These are phyloP conservation scores for Nannochloris sp. DNA, from an alignment of 139 green algal genomes.

Conservation along the genomic window DNA sequence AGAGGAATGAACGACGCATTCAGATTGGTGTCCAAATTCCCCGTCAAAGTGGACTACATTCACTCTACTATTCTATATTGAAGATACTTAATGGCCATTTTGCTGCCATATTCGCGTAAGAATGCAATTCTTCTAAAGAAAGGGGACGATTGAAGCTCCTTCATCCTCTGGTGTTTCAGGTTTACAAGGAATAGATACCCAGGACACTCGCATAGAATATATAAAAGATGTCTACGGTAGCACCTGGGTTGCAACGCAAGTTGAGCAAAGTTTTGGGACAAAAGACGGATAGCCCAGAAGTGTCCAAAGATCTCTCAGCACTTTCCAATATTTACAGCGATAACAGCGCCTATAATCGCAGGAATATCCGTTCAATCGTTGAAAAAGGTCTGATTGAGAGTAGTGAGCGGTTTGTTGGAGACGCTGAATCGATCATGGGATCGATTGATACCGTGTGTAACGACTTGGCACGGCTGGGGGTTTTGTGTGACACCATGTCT, in stretches of 20 bases:
- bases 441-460: conserved; percentile 68
- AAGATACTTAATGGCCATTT: no score
- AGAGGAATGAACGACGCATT: no score
- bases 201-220: no score
- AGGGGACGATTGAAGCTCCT: no score
- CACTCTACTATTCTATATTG: no score
- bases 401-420: conserved; percentile 67
- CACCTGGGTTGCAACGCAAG: conserved; percentile 8
- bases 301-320: conserved; percentile 58
- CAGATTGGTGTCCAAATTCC: no score
- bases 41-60: no score
- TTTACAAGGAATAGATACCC: no score
- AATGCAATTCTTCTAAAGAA: no score
- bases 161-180: no score
- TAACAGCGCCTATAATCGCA: conserved; percentile 49
- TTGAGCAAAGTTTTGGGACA: conserved; percentile 59
- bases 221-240: background rate
- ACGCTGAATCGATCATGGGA: conserved; percentile 55
- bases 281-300: conserved; percentile 71
- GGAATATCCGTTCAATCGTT: conserved; percentile 56
- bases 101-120: no score
- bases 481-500: conserved; percentile 50
- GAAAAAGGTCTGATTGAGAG: conserved; percentile 64
- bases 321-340: conserved; percentile 72
- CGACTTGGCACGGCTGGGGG: conserved; percentile 60